phyloP scores from a whole-genome alignment of 164 flowering plant species.

The Vitis labrusca region DNA sequence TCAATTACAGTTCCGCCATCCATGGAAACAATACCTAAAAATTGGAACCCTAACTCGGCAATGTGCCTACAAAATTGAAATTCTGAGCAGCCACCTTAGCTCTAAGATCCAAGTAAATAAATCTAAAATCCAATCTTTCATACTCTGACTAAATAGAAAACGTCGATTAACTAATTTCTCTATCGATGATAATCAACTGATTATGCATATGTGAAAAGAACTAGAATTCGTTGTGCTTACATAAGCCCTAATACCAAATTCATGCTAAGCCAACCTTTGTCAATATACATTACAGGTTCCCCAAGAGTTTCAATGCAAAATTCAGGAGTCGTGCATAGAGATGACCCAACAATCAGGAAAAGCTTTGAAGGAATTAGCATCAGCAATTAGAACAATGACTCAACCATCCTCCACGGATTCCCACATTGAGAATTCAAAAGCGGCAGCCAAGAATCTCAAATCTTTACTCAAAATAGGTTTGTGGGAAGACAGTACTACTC shows the following conservation, averaged over 20 bases:
- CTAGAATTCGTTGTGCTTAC: too few relatives aligned
- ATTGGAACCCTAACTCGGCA: slow-evolving; percentile 18
- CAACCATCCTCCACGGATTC: not conserved
- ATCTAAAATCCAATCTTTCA: too few relatives aligned
- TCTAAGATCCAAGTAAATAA: not conserved
- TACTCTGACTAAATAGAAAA: too few relatives aligned
- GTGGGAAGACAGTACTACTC: slow-evolving; percentile 12
- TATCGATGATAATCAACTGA: too few relatives aligned
- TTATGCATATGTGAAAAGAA: too few relatives aligned
- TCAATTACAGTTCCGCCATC: slow-evolving; percentile 18
- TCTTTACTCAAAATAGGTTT: slow-evolving; percentile 20
- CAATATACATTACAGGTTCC: slow-evolving; percentile 19
- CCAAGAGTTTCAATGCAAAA: slow-evolving; percentile 24
- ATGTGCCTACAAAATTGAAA: slow-evolving; percentile 22
- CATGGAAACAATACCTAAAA: slow-evolving; percentile 28
- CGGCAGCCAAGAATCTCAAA: slow-evolving; percentile 28
- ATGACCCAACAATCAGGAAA: slow-evolving; percentile 36
- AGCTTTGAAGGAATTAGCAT: slow-evolving; percentile 32
- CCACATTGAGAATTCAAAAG: slow-evolving; percentile 25
- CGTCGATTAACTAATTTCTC: too few relatives aligned
- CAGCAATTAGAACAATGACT: slow-evolving; percentile 32
- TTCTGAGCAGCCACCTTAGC: slow-evolving; percentile 18
- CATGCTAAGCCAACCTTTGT: too few relatives aligned
- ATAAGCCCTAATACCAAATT: too few relatives aligned
- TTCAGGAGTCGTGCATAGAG: slow-evolving; percentile 33